phyloP scores from a whole-genome alignment of 225 moss, liverwort and hornwort genomes.

The Polytrichum commune region DNA sequence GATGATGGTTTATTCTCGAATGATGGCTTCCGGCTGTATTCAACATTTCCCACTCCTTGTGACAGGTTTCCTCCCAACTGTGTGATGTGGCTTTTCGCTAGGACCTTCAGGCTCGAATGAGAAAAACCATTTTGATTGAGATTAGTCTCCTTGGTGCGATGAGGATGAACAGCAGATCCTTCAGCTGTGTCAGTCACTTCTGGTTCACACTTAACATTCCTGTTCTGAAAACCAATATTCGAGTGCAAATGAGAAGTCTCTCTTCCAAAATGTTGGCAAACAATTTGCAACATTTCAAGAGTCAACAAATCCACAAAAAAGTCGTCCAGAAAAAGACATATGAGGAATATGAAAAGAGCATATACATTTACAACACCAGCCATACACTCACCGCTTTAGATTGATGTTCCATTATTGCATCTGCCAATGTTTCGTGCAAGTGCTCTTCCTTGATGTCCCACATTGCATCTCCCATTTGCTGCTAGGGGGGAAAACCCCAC shows the following conservation, averaged over 20 bases:
- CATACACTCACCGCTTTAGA: neutral
- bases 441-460: neutral
- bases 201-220: conserved; percentile 16
- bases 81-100: conserved; percentile 28
- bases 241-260: neutral
- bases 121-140: conserved; percentile 17
- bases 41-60: conserved; percentile 23
- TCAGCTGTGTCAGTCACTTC: conserved; percentile 5
- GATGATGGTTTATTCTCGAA: conserved; percentile 22
- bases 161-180: neutral
- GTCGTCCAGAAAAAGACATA: conserved; percentile 5
- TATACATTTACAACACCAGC: neutral
- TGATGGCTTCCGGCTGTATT: conserved; percentile 27
- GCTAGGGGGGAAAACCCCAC: neutral
- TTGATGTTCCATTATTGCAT: neutral
- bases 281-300: neutral
- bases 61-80: too few species aligned
- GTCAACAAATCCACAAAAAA: conserved; percentile 5
- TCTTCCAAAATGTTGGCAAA: neutral
- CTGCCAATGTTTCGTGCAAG: neutral
- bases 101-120: conserved; percentile 38
- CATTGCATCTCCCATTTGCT: neutral
- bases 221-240: conserved; percentile 10
- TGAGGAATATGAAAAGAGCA: conserved; percentile 8
- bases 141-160: conserved; percentile 12